Base-by-base conservation (phyloP, 163 green algal species). In the Volvox carteri region DNA sequence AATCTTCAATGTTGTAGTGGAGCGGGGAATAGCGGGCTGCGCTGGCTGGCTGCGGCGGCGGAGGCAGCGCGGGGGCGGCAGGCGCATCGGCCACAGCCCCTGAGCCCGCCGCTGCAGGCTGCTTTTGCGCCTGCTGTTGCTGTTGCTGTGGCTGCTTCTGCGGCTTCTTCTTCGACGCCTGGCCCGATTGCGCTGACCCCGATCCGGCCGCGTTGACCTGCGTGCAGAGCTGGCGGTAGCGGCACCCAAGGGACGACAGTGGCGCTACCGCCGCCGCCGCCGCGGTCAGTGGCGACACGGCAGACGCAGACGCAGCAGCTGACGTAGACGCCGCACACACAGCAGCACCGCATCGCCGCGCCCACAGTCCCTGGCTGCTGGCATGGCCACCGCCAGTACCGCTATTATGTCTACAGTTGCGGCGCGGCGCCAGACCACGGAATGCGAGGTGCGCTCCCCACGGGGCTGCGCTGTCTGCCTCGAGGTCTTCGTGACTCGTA, bases 1-100 rank as follows among this genome's bases (percentile, higher is more conserved):
- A 95, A 33, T 94, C 92, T 58, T 92, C 84, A 2, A 95, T 88
- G 60, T 95, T 90, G 48, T 93, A 85, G 72, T 95, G 93, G 67
- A 95, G 75, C 12, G 93, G 93, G 1, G 91, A 94, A 80, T 95
- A 95, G 30, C 67, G 83, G 21, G 79, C 80, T n/a, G 80, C 42
- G 28, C 25, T 42, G 12, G 58, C 19, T 28, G 44, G 23, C 25
- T 16, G 25, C 78, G 11, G 78, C 56, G 9, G 78, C 52, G 37
- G 37, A n/a, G 41, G 58, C 60, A 11, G 39, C 41, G 16, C 25
- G n/a, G 78, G 8, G 8, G 56, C 25, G 4, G 54, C 39, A 33
- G 56, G 18, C 8, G 35, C 54, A 5, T n/a, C 78, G 41, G 42
- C 41, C 18, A 41, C 78, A 0, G n/a, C 78, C 41, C 1, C 56